Base-by-base conservation (phyloP, 2,329 filamentous ascomycete genomes). In the Ophiostoma pallidulum region DNA sequence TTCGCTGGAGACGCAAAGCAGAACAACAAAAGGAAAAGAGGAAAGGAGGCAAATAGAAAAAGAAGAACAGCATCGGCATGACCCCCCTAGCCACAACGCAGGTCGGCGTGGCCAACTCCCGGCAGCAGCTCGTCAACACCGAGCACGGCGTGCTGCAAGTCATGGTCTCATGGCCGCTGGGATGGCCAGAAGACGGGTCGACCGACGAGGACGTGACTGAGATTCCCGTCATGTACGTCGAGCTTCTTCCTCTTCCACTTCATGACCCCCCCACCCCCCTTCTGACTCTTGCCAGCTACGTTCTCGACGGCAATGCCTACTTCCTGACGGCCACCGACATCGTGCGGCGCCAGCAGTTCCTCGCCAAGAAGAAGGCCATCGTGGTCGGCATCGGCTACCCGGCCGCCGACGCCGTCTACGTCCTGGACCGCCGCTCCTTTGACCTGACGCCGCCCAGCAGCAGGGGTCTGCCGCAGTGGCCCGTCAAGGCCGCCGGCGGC, bases 381-480 rank as follows among this genome's bases (percentile, higher is more conserved):
- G n/a, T 52, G 12, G 51, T 52, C 8, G 51, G 32, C 32, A 42
- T 52, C 24, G 51, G 48, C 45, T 52, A 52, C 19, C 51, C 51
- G 7, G 19, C 20, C n/a, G 13, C 14, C 4, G 37, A 42, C 7
- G 16, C n/a, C 9, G 45, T 52, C 9, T 48, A 45, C 31, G 29
- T 24, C 5, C 22, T 26, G 6, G 13, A 3, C 14, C 45, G 51
- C 13, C 45, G 51, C 19, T 22, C 8, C 13, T 31, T 28, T 6
- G 48, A 52, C 48, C 38, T 52, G 33, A 50, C 51, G 16, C 45
- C 51, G 16, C 50, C 51, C 7, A 31, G 44, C 9, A 18, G 14
- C 6, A 41, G 35, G n/a, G 39, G 43, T 14, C 19, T 31, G 24
- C 33, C 38, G 3, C 16, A 41, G 18, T 41, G 36, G 31, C 45